Conservation (phyloP, 345 rosid genomes). For the Diplotaxis tenuifolia region DNA sequence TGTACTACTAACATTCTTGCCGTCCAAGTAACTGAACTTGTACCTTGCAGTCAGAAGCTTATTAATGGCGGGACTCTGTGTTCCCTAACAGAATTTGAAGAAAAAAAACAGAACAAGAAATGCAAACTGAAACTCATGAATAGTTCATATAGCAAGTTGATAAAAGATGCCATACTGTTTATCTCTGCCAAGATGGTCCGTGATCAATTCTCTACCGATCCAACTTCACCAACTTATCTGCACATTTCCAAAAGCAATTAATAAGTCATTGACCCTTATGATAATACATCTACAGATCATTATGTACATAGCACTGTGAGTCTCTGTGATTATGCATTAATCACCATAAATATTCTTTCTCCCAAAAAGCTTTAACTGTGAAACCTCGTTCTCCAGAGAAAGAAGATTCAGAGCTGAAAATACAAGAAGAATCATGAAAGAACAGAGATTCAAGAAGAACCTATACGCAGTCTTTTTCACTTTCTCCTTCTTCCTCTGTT, state of each 20-base stretch:
- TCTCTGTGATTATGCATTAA: slow-evolving; percentile 12
- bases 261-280: neutral
- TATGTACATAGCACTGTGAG: slow-evolving; percentile 11
- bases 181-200: slow-evolving; percentile 15
- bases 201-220: slow-evolving; percentile 15
- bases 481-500: slow-evolving; percentile 23
- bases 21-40: slow-evolving; percentile 9
- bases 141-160: neutral
- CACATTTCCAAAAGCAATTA: slow-evolving; percentile 17
- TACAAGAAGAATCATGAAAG: slow-evolving; percentile 18
- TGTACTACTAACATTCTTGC: neutral
- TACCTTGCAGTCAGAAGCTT: slow-evolving; percentile 15
- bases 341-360: too few relatives aligned
- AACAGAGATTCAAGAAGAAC: slow-evolving; percentile 36
- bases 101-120: slow-evolving; percentile 2
- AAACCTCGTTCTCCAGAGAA: slow-evolving; percentile 13
- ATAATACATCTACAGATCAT: slow-evolving; percentile 14
- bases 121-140: slow-evolving; percentile 5
- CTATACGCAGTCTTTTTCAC: neutral
- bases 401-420: slow-evolving; percentile 21
- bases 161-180: slow-evolving; percentile 1
- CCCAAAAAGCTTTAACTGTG: slow-evolving; percentile 8
- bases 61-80: slow-evolving; percentile 33
- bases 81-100: slow-evolving; percentile 8
- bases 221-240: slow-evolving; percentile 12